phyloP scores from a whole-genome alignment of 2,329 filamentous ascomycete genomes.

The Leptographium lundbergii region DNA sequence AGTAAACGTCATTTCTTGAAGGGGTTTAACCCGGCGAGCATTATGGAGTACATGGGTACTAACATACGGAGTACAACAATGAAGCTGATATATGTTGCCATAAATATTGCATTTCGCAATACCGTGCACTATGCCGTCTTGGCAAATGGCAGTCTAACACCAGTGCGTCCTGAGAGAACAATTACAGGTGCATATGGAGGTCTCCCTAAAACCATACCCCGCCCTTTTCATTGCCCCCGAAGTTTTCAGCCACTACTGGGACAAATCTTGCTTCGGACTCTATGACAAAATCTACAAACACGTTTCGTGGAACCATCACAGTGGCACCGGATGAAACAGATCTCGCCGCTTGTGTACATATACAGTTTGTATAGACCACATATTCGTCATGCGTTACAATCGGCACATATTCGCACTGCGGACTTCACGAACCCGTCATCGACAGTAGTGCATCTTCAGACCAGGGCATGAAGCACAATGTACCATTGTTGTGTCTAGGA shows the following conservation, averaged over 20 bases:
- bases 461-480: background rate
- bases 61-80: background rate
- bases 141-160: background rate
- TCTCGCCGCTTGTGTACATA: conserved; percentile 5
- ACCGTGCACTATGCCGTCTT: background rate
- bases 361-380: conserved; percentile 22
- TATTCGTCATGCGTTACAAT: conserved; percentile 24
- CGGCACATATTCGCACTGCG: conserved; percentile 22
- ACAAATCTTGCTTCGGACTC: background rate
- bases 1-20: too few relatives aligned
- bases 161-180: background rate
- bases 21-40: too few relatives aligned
- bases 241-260: background rate
- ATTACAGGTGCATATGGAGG: too few relatives aligned
- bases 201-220: background rate
- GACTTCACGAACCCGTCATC: conserved; percentile 25
- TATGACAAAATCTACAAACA: background rate
- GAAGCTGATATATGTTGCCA: background rate
- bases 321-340: background rate
- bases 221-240: background rate
- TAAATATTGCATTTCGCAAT: background rate
- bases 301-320: background rate
- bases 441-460: conserved; percentile 8
- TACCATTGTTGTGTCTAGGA: background rate
- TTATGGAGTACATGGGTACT: too few relatives aligned